Conservation (phyloP, 352 stramenopile species). For the Aphanomyces stellatus region DNA sequence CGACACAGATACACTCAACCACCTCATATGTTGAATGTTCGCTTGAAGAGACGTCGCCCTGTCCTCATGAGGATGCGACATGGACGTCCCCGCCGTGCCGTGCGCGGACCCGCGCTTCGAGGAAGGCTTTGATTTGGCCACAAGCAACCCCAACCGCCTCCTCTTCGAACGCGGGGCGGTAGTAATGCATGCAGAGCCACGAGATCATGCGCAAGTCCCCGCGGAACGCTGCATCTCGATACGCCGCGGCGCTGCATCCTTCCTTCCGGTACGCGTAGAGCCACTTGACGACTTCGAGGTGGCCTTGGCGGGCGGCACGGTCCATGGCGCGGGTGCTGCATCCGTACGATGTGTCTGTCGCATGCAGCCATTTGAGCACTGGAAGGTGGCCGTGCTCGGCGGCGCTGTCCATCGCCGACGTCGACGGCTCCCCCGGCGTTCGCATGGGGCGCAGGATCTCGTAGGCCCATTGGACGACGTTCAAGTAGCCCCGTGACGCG, state of each 20-base stretch:
- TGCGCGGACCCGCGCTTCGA: no score
- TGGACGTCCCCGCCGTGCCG: no score
- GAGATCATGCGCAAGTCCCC: background rate
- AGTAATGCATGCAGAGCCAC: background rate
- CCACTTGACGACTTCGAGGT: slow-evolving; percentile 23
- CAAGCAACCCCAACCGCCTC: background rate
- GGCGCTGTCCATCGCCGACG: slow-evolving; percentile 17
- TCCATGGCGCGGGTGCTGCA: slow-evolving; percentile 18
- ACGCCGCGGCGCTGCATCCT: background rate
- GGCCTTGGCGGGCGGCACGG: slow-evolving; percentile 20
- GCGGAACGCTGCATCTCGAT: background rate
- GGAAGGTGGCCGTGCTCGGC: background rate
- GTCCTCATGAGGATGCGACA: no score
- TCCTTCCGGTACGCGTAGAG: slow-evolving; percentile 10
- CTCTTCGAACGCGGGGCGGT: background rate
- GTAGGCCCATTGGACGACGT: background rate
- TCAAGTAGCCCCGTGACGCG: background rate
- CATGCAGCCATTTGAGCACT: background rate
- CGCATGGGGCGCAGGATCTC: background rate
- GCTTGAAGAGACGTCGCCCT: no score
- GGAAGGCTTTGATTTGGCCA: no score
- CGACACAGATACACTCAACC: no score
- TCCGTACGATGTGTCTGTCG: background rate
- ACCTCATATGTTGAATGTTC: no score
- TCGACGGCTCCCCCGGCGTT: background rate